Evolutionary conservation across 345 rosid genomes (phyloP), one percentile per base, ranked within the genome.

Genomic region (Bruguiera parviflora): DNA sequence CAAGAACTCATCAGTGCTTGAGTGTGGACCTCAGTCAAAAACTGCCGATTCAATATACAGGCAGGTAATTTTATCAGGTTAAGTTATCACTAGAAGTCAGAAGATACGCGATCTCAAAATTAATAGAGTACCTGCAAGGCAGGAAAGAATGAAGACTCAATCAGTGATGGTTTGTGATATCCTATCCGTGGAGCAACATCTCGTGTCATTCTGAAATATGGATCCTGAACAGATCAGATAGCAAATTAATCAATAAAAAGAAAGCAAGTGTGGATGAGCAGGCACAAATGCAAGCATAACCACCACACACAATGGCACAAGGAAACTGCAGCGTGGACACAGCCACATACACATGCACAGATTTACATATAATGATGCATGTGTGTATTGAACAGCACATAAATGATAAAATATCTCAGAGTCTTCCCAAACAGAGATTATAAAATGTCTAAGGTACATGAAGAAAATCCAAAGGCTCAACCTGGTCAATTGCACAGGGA

Each of bases 401-500:
- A 43, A 13, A 11, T 15, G 49, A 43, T 3, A 1, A 43, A 43
- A 43, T 15, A 43, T 43, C 19, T 18, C 49, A 43, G 16, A 39
- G 18, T 11, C 49, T 43, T 15, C 49, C 49, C 49, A 43, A 43
- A 43, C 18, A 39, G 16, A 39, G 47, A 39, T 39, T 39, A 43
- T 13, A 13, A 13, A 43, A 43, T 13, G 49, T 43, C 4, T 37
- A 37, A 37, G 11, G 43, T 37, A 37, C 19, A 43, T 2, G 18
- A 43, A 43, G 49, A 43, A 13, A 43, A 43, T 13, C 18, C 49
- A 37, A 67, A 73, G 77, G 46, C 33, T 56, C 49, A 25, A 88
- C 98, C 97, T 94, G 98, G 71, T 94, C 97, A 75, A 94, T 92
- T 19, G 96, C 98, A 71, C 97, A 94, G 46, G 98, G 98, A 79